Base-by-base conservation (phyloP, 495 filamentous ascomycete species). In the Achaetomiella virescens region DNA sequence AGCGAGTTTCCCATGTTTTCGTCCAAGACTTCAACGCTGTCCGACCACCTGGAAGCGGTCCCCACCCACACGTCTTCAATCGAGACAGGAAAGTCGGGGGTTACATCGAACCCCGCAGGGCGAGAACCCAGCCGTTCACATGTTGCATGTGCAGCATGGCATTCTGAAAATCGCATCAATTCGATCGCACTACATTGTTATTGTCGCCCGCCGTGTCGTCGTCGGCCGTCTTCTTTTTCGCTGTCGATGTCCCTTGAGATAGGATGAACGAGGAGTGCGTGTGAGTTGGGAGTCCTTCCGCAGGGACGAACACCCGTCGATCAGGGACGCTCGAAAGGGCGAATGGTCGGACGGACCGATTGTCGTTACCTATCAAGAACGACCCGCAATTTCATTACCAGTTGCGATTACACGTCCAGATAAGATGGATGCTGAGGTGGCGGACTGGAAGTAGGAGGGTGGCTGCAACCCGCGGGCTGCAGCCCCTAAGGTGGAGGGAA, bases 401-500 rank as follows among this genome's bases (percentile, higher is more conserved):
- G 54, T 57, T 57, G 29, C 0, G 45, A 37, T 57, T 46, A 54
- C 52, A 46, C 37, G 29, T 37, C 41, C 12, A 53, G 50, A 53
- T 53, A 53, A 53, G 50, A 20, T 38, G 50, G 25, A 27, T 14
- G 27, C 18, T n/a, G 24, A 7, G 38, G 40, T 43, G 50, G 40
- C 22, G 38, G 50, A 35, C 18, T 11, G 40, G 40, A 53, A 44
- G 25, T n/a, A 9, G 25, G 33, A 17, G 25, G 31, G n/a, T n/a
- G 35, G 48, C 37, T 18, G 27, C 48, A 52, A 42, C 49, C 49
- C 35, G 14, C 49, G 49, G 14, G 5, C 49, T 22, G 24, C 49
- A 42, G 21, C 15, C 0, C 1, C 15, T 7, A 42, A 9, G 18
- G 49, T 7, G 37, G 22, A 42, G 49, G 24, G 3, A 17, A 42